Evolutionary conservation across 768 basidiomycete genomes (phyloP).

Genomic region (Tricholoma hemisulphureum): DNA sequence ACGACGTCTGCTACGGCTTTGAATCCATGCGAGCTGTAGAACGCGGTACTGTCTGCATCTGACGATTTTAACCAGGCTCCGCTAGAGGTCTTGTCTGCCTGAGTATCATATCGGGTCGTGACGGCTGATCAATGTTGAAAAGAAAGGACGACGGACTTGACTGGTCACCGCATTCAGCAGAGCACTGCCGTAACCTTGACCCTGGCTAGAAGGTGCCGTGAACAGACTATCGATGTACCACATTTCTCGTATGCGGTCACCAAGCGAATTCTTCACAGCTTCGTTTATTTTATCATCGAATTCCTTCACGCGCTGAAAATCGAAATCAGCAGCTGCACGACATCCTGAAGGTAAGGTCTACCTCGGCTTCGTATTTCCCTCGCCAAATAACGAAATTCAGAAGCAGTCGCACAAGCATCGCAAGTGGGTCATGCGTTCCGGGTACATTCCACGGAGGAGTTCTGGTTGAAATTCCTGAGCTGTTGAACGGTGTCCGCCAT

Average conservation of each 20-base stretch:
- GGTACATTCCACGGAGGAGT: background rate
- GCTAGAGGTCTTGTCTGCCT: constrained; percentile 30
- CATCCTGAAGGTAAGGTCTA: background rate
- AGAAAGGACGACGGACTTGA: constrained; percentile 17
- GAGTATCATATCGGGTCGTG: background rate
- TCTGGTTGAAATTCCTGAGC: background rate
- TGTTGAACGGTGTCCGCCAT: background rate
- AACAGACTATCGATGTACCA: constrained; percentile 27
- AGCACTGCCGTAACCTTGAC: constrained; percentile 30
- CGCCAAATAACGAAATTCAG: background rate
- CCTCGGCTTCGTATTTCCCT: background rate
- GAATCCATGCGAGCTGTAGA: constrained; percentile 26
- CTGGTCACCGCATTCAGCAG: constrained; percentile 25
- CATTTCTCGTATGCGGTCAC: constrained; percentile 28
- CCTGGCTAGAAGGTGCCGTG: constrained; percentile 26
- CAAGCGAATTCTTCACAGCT: constrained; percentile 20
- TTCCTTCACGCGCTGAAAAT: constrained; percentile 19
- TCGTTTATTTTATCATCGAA: constrained; percentile 20
- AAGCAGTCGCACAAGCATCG: background rate
- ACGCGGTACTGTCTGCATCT: constrained; percentile 19
- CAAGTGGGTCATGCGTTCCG: background rate
- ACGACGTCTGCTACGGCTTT: constrained; percentile 19
- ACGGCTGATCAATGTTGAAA: background rate
- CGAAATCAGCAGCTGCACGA: background rate
- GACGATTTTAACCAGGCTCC: constrained; percentile 31